phyloP scores from a whole-genome alignment of 345 rosid genomes.

The Brassica cretica region DNA sequence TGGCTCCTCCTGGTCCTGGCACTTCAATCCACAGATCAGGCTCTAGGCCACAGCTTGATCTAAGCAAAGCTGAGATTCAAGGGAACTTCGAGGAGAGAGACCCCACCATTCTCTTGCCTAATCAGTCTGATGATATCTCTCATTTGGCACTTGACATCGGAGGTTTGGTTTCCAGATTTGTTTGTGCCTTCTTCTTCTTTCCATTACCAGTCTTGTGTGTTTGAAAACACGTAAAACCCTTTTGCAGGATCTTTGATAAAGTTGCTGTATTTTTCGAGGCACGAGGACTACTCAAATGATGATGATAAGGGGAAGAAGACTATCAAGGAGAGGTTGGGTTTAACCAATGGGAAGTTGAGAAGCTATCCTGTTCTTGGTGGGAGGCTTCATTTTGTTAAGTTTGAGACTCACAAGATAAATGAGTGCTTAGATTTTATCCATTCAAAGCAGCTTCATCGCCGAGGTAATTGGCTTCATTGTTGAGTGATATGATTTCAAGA shows the following conservation, averaged over 20 bases:
- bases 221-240: neutral
- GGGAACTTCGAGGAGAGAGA: conserved; percentile 90
- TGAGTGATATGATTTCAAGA: neutral
- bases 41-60: conserved; percentile 94
- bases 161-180: conserved; percentile 46
- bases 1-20: conserved; percentile 53
- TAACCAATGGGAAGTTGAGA: conserved; percentile 77
- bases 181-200: neutral
- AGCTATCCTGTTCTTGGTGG: conserved; percentile 97
- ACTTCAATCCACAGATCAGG: conserved; percentile 83
- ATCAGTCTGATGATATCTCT: conserved; percentile 96
- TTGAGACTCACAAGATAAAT: conserved; percentile 84
- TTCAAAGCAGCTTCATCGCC: conserved; percentile 90
- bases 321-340: conserved; percentile 71
- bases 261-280: conserved; percentile 95
- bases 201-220: neutral
- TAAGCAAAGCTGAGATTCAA: conserved; percentile 95
- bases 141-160: conserved; percentile 97
- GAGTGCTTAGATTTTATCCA: conserved; percentile 92
- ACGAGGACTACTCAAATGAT: conserved; percentile 61
- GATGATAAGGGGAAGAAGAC: conserved; percentile 76
- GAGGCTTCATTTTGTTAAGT: conserved; percentile 92
- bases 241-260: conserved; percentile 91
- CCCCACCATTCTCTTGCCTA: conserved; percentile 94
- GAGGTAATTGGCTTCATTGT: conserved; percentile 46